Percentiles rank a stretch among this genome's conserved stretches.
phyloP scores from a whole-genome alignment of 768 basidiomycete species.

The Amanita pallidorosea region DNA sequence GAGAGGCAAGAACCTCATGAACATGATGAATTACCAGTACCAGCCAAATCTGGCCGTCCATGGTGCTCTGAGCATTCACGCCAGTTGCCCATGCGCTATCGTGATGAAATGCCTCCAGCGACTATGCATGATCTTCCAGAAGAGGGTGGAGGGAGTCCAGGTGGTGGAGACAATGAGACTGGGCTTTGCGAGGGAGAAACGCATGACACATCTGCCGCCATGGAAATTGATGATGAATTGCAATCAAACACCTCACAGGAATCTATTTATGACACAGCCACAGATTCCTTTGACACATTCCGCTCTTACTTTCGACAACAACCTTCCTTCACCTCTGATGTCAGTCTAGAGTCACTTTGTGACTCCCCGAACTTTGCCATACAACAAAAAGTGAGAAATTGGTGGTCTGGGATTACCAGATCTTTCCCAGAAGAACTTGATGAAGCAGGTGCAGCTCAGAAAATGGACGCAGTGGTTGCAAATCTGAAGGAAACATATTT shows the following conservation, averaged over 20 bases:
- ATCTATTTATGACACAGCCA: not conserved
- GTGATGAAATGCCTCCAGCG: not conserved
- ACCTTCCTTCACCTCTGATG: not conserved
- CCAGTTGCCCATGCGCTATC: not conserved
- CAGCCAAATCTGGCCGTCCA: not conserved
- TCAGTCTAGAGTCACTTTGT: not conserved
- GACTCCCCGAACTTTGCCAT: not conserved
- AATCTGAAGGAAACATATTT: not conserved
- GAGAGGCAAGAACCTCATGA: not conserved
- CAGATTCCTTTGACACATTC: not conserved
- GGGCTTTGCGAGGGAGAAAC: not conserved
- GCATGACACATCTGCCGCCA: not conserved
- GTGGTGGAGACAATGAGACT: not conserved
- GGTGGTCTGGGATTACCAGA: not conserved
- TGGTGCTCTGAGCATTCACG: not conserved
- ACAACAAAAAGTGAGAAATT: not conserved
- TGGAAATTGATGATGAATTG: not conserved
- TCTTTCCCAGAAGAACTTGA: not conserved
- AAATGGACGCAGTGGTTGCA: not conserved
- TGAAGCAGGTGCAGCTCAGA: not conserved
- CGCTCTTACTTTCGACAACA: not conserved
- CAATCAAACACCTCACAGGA: not conserved
- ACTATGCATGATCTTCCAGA: not conserved
- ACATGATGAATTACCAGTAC: no score
- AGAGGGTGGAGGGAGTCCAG: not conserved